Conservation (phyloP, 2,329 filamentous ascomycete genomes). For the Apiospora hydei region DNA sequence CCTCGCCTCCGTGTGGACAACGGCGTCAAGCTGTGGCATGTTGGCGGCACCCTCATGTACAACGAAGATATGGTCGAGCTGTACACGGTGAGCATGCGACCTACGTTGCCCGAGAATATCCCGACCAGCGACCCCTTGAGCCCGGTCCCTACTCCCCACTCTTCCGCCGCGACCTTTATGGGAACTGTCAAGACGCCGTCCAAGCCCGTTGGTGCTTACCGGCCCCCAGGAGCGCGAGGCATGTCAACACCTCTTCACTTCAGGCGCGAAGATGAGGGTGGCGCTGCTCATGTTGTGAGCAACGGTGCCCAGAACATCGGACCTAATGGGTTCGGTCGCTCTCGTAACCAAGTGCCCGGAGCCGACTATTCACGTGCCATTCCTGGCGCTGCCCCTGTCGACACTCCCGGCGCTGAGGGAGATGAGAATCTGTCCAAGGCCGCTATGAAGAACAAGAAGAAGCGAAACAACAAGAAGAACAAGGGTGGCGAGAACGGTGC, state of each 20-base stretch:
- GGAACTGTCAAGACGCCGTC: slow-evolving; percentile 91
- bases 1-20: slow-evolving; percentile 96
- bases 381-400: slow-evolving; percentile 72
- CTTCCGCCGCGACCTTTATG: slow-evolving; percentile 82
- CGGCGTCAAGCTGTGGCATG: slow-evolving; percentile 93
- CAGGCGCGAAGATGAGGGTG: slow-evolving; percentile 97
- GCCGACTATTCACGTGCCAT: slow-evolving; percentile 73
- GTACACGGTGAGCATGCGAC: slow-evolving; percentile 90
- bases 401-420: slow-evolving; percentile 62
- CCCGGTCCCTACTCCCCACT: slow-evolving; percentile 78
- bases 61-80: slow-evolving; percentile 94
- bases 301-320: slow-evolving; percentile 77
- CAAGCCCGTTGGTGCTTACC: slow-evolving; percentile 96
- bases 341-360: slow-evolving; percentile 83
- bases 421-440: slow-evolving; percentile 83
- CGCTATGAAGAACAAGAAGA: slow-evolving; percentile 97
- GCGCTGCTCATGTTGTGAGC: slow-evolving; percentile 81
- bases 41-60: slow-evolving; percentile 89
- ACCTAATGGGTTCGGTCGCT: slow-evolving; percentile 80
- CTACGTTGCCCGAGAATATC: slow-evolving; percentile 68
- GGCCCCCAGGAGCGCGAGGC: slow-evolving; percentile 91
- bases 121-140: slow-evolving; percentile 73
- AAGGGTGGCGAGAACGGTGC: slow-evolving; percentile 71
- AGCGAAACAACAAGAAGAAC: slow-evolving; percentile 87
- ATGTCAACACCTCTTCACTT: slow-evolving; percentile 90